Evolutionary conservation across 1,284 basidiomycete genomes (phyloP).

Genomic region (Melampsora occidentalis): DNA sequence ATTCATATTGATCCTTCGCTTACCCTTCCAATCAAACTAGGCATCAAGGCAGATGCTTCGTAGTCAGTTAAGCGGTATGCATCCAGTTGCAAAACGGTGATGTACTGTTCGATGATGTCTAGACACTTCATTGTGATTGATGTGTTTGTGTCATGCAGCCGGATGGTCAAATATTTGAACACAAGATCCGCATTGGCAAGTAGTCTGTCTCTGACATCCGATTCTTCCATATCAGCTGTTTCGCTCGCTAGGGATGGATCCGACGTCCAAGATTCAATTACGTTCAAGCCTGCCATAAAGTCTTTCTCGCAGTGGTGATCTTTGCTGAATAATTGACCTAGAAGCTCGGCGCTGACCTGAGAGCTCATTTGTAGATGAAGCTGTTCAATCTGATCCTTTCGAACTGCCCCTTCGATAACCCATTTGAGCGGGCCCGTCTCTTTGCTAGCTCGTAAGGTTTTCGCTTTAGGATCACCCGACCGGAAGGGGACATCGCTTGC

Average conservation of each 20-base stretch:
- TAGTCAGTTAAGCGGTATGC: slow-evolving; percentile 80
- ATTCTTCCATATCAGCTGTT: slow-evolving; percentile 60
- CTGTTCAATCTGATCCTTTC: slow-evolving; percentile 81
- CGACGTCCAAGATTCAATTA: slow-evolving; percentile 72
- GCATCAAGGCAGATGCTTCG: slow-evolving; percentile 84
- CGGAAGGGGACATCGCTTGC: slow-evolving; percentile 63
- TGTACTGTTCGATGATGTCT: slow-evolving; percentile 76
- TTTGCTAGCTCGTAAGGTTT: slow-evolving; percentile 70
- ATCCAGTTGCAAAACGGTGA: slow-evolving; percentile 68
- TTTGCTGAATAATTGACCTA: slow-evolving; percentile 83
- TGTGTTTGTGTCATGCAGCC: slow-evolving; percentile 87
- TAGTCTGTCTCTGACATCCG: slow-evolving; percentile 67
- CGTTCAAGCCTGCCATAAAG: slow-evolving; percentile 71
- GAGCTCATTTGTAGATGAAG: slow-evolving; percentile 89
- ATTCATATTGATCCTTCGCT: slow-evolving; percentile 45
- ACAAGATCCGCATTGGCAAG: slow-evolving; percentile 87
- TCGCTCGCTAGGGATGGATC: slow-evolving; percentile 61
- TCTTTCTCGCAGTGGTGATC: slow-evolving; percentile 96
- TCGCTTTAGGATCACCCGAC: slow-evolving; percentile 69
- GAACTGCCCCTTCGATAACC: slow-evolving; percentile 69
- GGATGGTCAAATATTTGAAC: slow-evolving; percentile 89
- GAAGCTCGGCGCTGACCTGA: slow-evolving; percentile 70
- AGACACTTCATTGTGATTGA: slow-evolving; percentile 84
- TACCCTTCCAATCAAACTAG: slow-evolving; percentile 87
- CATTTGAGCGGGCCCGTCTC: slow-evolving; percentile 62